Percentiles rank a stretch among this genome's conserved stretches.
Conservation (phyloP, 805 yeast species). For the Tetrapisispora namnaoensis region DNA sequence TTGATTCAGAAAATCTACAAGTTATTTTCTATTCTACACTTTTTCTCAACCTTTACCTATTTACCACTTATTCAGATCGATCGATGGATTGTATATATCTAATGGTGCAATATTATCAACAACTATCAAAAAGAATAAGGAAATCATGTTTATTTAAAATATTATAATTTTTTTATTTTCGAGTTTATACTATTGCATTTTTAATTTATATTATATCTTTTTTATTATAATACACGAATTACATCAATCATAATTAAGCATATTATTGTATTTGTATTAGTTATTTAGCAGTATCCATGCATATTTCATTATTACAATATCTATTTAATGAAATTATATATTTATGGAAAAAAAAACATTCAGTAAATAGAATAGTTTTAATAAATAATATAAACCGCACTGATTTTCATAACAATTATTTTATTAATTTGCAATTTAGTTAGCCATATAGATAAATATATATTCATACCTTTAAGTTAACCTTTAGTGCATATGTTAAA, state of each 20-base stretch:
- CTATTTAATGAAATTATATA: too few relatives aligned
- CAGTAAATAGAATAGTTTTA: too few relatives aligned
- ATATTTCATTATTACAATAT: not conserved
- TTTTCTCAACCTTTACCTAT: constrained; percentile 1
- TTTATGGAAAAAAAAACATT: too few relatives aligned
- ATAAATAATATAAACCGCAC: too few relatives aligned
- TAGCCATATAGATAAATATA: not conserved
- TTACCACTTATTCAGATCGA: constrained; percentile 6
- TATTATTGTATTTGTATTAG: not conserved
- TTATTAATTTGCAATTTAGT: too few relatives aligned
- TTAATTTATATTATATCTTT: constrained; percentile 4
- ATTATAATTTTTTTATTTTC: constrained; percentile 3
- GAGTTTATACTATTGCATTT: constrained; percentile 6
- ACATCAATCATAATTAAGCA: not conserved
- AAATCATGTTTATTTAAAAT: constrained; percentile 2
- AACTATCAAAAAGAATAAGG: constrained; percentile 4
- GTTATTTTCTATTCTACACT: constrained; percentile 3
- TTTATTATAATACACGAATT: constrained; percentile 3
- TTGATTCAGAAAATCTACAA: not conserved
- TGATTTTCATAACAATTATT: too few relatives aligned
- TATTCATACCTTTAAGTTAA: constrained; percentile 18
- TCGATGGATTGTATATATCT: constrained; percentile 7
- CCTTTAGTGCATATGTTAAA: constrained; percentile 44
- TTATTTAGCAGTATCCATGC: not conserved
- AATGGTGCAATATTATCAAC: constrained; percentile 5